Base-by-base conservation (phyloP, 495 filamentous ascomycete species). In the Talaromyces liani region DNA sequence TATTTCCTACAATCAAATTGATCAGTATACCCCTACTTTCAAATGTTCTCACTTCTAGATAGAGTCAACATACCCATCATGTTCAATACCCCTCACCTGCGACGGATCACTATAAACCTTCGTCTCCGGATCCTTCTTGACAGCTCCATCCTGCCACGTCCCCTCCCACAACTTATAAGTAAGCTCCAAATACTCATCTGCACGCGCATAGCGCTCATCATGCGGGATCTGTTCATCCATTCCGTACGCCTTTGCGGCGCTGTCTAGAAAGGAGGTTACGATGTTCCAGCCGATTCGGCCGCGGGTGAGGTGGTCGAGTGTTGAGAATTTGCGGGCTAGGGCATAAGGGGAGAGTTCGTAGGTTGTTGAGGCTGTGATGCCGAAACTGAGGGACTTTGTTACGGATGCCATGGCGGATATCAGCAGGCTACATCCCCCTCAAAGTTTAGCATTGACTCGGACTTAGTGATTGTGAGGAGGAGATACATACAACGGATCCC, bases 281-380 rank as follows among this genome's bases (percentile, higher is more conserved):
- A 85, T 82, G 62, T 84, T 85, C 83, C 82, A 85, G 0, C 76
- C 82, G 45, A 84, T 71, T 6, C 82, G 72, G 0, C 81, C 82
- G 0, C 73, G 65, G 2, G 80, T 84, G n/a, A 82, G 69, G 60
- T 85, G 82, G 63, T 84, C 81, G 4, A 85, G 65, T 1, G 82
- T 83, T 0, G 81, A 83, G 51, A 82, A 81, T 22, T 76, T 72
- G 60, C 77, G 74, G 5, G 81, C 82, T 2, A 83, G 70, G 5
- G 77, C 68, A 63, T 75, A 84, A 12, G 82, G 80, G 12, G 67
- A 62, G 9, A 72, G 71, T 60, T 79, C 78, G 60, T 80, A 84
- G 0, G 77, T 76, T 10, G 81, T 82, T 10, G 76, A 79, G 1
- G 69, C 67, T 1, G 73, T 76, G 20, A 74, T 65, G 2, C 65